Evolutionary conservation across 2,329 filamentous ascomycete species (phyloP), one percentile per base, ranked within the genome.

Genomic region (Catunica adiposa): DNA sequence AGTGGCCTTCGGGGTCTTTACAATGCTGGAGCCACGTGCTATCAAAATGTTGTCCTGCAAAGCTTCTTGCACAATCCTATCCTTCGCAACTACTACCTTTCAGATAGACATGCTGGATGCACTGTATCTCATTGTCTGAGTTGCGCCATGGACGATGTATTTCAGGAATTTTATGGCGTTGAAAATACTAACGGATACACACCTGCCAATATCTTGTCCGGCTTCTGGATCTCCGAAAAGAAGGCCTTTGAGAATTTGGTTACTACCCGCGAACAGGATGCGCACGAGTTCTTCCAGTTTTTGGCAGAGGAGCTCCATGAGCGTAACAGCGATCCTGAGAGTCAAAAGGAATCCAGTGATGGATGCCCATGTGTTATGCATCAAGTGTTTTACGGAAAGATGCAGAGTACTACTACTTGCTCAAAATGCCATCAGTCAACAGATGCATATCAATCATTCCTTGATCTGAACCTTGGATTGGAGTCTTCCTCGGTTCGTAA

Each of bases 11-110:
- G 92, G 37, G 90, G 90, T 31, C 84, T 98, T 59, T 96, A 94
- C 69, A 98, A 97, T 65, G 90, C 95, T 66, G 92, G 90, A n/a
- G 89, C 94, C 58, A 97, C 92, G 9, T 98, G 90, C 71, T 98
- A 96, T 69, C 90, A 97, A 76, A 94, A 92, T 63, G 90, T 96
- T 29, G 89, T 97, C 51, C 75, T 98, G 15, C 92, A 97, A 67
- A 89, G 85, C 56, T 82, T 98, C 62, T 78, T 97, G 55, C 90
- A 96, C 70, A 96, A 97, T 65, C 90, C 90, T 0, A 77, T 96
- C 47, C 77, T 98, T 29, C 82, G 87, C 58, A 89, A 90, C 62
- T 97, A 87, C 68, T 97, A 95, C 67, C 81, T 98, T 4, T 83
- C 85, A 42, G 89, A 95, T 66, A 88, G 89, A 0, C 90, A 98